Evolutionary conservation across 768 basidiomycete species (phyloP), one percentile per base, ranked within the genome.

Genomic region (Termitomyces sp.): DNA sequence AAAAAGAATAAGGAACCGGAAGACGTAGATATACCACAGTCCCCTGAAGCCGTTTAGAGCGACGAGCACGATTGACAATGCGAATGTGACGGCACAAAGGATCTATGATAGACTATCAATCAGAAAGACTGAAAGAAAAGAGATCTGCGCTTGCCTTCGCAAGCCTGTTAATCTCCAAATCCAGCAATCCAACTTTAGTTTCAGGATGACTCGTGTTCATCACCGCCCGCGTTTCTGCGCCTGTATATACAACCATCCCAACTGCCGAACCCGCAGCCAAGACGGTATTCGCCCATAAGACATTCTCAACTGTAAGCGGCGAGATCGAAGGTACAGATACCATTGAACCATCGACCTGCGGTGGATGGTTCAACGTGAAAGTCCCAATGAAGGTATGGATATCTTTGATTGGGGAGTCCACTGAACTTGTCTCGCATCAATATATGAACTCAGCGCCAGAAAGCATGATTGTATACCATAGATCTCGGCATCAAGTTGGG

Each of bases 121-220:
- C 43, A 45, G 43, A 41, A 21, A 3, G 41, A 14, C 4, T 23
- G 30, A 35, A 35, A 17, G 6, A 21, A 21, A 34, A 40, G 14
- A 3, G 11, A 47, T 55, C 30, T 25, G 10, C 7, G 84, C 86
- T 71, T 82, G 93, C 95, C 83, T 99, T 99, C 3, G 97, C 94
- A 39, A 99, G 81, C 46, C 85, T 83, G 67, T 98, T 98, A 61
- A 99, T 95, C 70, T 99, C 97, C 48, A 93, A 65, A 72, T 99
- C 97, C 54, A 98, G 69, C 46, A 95, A 67, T 3, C 97, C 97
- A 45, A 91, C 83, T 70, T 99, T 99, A 1, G 95, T 98, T 62
- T 87, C 88, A 0, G 97, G 95, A 71, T 96, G 94, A 63, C 91
- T 94, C 4, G 97, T 99, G 63, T 99, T 99, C 93, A 99, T 94